Percentiles rank a stretch among this genome's conserved stretches.
These are phyloP conservation scores for Candida xiaguanensis DNA, from an alignment of 805 yeast genomes.

Conservation along the genomic window DNA sequence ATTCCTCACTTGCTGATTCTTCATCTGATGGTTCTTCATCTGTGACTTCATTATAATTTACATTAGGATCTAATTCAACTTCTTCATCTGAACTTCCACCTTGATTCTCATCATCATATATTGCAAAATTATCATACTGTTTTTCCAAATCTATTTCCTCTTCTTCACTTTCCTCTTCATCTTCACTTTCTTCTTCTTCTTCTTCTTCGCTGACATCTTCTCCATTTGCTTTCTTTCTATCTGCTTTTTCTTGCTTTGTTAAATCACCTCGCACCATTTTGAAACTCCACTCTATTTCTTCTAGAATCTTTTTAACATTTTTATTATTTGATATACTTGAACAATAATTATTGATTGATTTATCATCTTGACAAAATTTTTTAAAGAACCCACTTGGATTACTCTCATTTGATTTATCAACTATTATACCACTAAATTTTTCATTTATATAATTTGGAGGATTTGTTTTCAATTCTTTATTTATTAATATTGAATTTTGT, in stretches of 20 bases:
- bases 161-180: conserved; percentile 20
- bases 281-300: conserved; percentile 42
- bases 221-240: conserved; percentile 22
- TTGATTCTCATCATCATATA: conserved; percentile 40
- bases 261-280: conserved; percentile 46
- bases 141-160: conserved; percentile 21
- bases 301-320: conserved; percentile 29
- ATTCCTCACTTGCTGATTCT: no score
- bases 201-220: conserved; percentile 10
- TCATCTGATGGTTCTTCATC: conserved; percentile 58
- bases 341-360: conserved; percentile 41
- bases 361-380: conserved; percentile 35
- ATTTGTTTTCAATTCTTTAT: conserved; percentile 22
- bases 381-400: conserved; percentile 50
- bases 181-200: conserved; percentile 16
- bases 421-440: conserved; percentile 22
- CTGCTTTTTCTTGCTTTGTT: conserved; percentile 31
- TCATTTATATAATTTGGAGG: conserved; percentile 35
- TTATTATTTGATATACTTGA: conserved; percentile 47
- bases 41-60: conserved; percentile 57
- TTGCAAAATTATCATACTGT: conserved; percentile 29
- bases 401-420: conserved; percentile 22
- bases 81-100: conserved; percentile 26
- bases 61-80: conserved; percentile 28
- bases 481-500: conserved; percentile 21